A percentile compares a stretch with the other conserved stretches of the same genome.
These are phyloP conservation scores for Geotrichum reessii DNA, from an alignment of 1,139 yeast genomes.

Conservation along the genomic window DNA sequence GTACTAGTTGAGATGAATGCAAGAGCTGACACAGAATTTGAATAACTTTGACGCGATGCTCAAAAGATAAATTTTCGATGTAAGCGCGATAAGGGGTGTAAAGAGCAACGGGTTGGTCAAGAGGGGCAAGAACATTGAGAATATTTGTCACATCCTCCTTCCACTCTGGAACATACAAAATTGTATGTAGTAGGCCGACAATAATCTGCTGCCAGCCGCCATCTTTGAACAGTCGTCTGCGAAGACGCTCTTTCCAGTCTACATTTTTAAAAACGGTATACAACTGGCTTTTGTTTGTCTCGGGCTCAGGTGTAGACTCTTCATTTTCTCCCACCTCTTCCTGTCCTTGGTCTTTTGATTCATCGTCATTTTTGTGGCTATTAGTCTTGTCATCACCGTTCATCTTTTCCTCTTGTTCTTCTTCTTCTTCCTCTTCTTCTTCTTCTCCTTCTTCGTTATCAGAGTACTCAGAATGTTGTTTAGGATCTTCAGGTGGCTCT, in stretches of 20 bases:
- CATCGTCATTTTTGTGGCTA: conserved; percentile 24
- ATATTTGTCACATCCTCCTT: conserved; percentile 44
- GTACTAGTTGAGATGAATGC: conserved; percentile 52
- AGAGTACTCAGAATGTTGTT: conserved; percentile 20
- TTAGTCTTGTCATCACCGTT: conserved; percentile 16
- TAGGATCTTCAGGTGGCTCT: conserved; percentile 27
- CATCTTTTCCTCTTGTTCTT: conserved; percentile 24
- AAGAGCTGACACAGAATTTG: conserved; percentile 54
- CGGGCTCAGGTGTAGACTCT: conserved; percentile 24
- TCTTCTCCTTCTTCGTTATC: conserved; percentile 34
- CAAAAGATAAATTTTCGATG: conserved; percentile 38
- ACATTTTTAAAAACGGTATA: conserved; percentile 56
- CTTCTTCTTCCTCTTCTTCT: conserved; percentile 35
- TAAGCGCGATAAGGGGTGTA: conserved; percentile 41
- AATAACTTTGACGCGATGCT: conserved; percentile 49
- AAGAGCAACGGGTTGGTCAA: conserved; percentile 46
- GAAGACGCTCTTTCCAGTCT: conserved; percentile 73
- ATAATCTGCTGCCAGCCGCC: conserved; percentile 82
- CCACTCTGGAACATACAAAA: conserved; percentile 56
- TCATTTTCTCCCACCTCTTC: conserved; percentile 20
- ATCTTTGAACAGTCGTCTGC: conserved; percentile 68
- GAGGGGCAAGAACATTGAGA: conserved; percentile 53
- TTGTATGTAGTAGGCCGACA: conserved; percentile 56
- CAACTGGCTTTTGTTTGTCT: conserved; percentile 46
- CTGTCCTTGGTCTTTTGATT: conserved; percentile 24